Evolutionary conservation across 768 basidiomycete species (phyloP), one percentile per base, ranked within the genome.

Genomic region (Butyriboletus loyo): DNA sequence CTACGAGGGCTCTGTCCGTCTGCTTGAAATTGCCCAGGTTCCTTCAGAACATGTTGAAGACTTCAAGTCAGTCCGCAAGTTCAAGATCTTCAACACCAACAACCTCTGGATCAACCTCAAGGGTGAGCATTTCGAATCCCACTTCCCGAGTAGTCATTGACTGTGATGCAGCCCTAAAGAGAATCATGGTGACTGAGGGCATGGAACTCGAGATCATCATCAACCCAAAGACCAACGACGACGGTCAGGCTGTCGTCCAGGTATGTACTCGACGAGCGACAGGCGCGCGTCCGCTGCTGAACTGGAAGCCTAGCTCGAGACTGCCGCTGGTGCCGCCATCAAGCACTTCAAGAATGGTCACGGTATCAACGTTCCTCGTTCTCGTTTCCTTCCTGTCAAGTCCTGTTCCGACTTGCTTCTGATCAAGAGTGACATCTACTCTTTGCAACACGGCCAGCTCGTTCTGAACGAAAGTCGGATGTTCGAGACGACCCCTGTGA

Each of bases 141-240:
- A 47, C 34, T 34, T 28, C 36, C 42, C 2, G 15, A 7, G 2
- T 13, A 14, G n/a, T 17, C 21, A 8, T 35, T 65, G 49, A 64
- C 36, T 34, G 32, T 37, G 24, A 37, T 24, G 5, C 46, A 79
- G 84, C 88, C 46, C 76, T 92, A 67, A 92, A 88, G 78, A 80
- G 82, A 40, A 75, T 87, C 59, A 83, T 92, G 83, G 83, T 81
- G 56, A 75, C 72, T 21, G 84, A 83, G 50, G 75, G 72, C 35
- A 72, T 92, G 76, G 83, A 85, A 58, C 77, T 92, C 53, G 89
- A 92, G 61, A 89, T 92, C 66, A 91, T 92, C 65, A 78, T 84
- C 67, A 90, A 89, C 71, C 78, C 78, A 59, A 86, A 88, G 75
- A 72, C 73, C 52, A 82, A 80, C 41, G 86, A 89, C 51, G 79